Evolutionary conservation across 257 asterid species (phyloP), one percentile per base, ranked within the genome.

Genomic region (Petunia axillaris): DNA sequence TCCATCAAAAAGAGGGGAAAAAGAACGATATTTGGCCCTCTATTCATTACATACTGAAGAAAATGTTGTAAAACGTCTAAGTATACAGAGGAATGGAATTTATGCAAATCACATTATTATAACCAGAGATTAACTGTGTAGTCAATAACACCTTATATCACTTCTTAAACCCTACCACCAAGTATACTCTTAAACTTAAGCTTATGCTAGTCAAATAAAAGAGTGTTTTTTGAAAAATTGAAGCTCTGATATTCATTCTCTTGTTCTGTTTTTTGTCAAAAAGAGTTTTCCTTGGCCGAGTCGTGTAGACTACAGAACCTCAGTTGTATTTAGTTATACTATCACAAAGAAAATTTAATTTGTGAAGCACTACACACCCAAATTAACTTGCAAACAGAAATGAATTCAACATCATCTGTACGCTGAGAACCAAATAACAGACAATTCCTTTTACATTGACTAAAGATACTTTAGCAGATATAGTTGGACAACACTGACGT

Each of bases 381-480:
- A 50, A 50, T 73, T 48, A 11, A 73, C 77, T 62, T n/a, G 59
- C 44, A 50, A 73, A 50, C 43, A 73, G 62, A 73, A 10, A 50
- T 73, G 52, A 48, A 6, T 15, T 2, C 44, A 5, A 73, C 77
- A 50, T 35, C 77, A 50, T 13, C 58, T 35, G 46, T 62, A 73
- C 36, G 35, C 77, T 11, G 25, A 25, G 25, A 25, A 25, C 25
- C 25, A 25, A 25, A 25, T 25, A 25, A 25, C 25, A 25, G 25
- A 25, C 25, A 25, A 25, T 25, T 25, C 25, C 25, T 25, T 55
- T 55, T 15, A 55, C 62, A 4, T 55, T 0, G 62, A 5, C 5
- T 15, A 48, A 50, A 50, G 55, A 43, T 8, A 67, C 55, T 50
- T 71, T 36, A 3, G 77, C 62, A 71, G 13, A 73, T 73, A 38